Base-by-base conservation (phyloP, 2,329 filamentous ascomycete species). In the Aspergillus fischeri region DNA sequence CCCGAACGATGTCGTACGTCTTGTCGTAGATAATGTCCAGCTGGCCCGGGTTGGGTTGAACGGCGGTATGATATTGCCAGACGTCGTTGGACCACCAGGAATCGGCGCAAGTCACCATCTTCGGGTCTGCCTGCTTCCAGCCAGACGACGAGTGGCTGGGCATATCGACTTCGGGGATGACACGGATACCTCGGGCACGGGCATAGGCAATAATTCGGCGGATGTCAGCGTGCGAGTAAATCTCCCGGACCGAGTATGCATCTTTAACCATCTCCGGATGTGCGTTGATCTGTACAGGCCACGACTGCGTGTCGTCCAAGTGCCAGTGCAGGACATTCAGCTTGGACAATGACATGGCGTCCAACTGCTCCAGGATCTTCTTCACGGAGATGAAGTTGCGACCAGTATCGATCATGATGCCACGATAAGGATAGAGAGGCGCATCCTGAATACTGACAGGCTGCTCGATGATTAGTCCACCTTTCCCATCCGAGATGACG, bases 91-190 rank as follows among this genome's bases (percentile, higher is more conserved):
- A 83, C 83, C 83, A 86, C 83, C 83, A 86, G 24, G 79, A 79
- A 67, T 85, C 72, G 20, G 70, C 71, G 68, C 83, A 86, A 11
- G 84, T 78, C 28, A 85, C 74, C 55, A 87, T 83, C 25, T 77
- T 74, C 25, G 81, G 75, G 58, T 85, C 81, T 6, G 86, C 74
- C 58, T 83, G 81, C 54, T 80, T 75, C 81, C 81, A 84, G 29
- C 82, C 82, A 0, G 81, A 77, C 29, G 77, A 74, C 5, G 81
- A 78, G 66, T 86, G 83, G 49, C 83, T 81, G 6, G 83, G 83
- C 81, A 85, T 85, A 67, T 86, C 83, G 45, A 85, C 79, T 63
- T 86, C 83, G n/a, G 83, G 81, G 35, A 86, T 75, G 55, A 86
- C 75, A 54, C 84, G 81, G n/a, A 86, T 76, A 55, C 80, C 83